A percentile compares a stretch with the other conserved stretches of the same genome.
Conservation (phyloP, 2,329 filamentous ascomycete species). For the Aspergillus tubingensis region DNA sequence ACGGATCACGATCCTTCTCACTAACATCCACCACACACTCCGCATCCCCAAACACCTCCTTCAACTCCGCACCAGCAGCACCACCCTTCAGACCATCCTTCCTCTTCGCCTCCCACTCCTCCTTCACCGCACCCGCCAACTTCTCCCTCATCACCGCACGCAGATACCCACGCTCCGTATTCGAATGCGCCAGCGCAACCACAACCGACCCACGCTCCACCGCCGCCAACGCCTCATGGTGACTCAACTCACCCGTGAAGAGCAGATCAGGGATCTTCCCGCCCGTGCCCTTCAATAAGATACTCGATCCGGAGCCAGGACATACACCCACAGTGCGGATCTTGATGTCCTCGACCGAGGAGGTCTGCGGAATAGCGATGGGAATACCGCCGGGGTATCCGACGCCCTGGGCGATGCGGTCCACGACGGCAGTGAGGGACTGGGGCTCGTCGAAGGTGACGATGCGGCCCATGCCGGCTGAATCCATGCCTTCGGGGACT, state of each 20-base stretch:
- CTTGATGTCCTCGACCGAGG: constrained; percentile 54
- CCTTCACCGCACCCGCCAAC: constrained; percentile 61
- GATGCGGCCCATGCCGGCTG: constrained; percentile 63
- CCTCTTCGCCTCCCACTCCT: constrained; percentile 55
- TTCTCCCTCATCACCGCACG: constrained; percentile 67
- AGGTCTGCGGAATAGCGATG: constrained; percentile 63
- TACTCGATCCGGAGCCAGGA: constrained; percentile 79
- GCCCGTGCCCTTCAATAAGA: constrained; percentile 61
- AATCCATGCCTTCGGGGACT: constrained; percentile 43
- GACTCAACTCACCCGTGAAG: constrained; percentile 89
- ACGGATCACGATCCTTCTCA: constrained; percentile 81
- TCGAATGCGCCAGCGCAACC: constrained; percentile 86
- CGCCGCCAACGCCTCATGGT: constrained; percentile 86
- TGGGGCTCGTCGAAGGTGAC: constrained; percentile 58
- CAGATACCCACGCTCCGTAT: constrained; percentile 85
- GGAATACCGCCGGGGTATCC: constrained; percentile 68
- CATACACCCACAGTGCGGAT: constrained; percentile 80
- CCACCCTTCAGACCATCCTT: constrained; percentile 41
- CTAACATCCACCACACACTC: constrained; percentile 71
- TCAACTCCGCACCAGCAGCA: constrained; percentile 36
- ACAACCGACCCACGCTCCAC: constrained; percentile 82
- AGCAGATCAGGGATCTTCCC: constrained; percentile 67
- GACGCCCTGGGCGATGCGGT: constrained; percentile 62
- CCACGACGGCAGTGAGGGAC: constrained; percentile 59
- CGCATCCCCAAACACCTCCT: constrained; percentile 55